Conservation (phyloP, 257 asterid genomes). For the Nyctanthes arbortristis region DNA sequence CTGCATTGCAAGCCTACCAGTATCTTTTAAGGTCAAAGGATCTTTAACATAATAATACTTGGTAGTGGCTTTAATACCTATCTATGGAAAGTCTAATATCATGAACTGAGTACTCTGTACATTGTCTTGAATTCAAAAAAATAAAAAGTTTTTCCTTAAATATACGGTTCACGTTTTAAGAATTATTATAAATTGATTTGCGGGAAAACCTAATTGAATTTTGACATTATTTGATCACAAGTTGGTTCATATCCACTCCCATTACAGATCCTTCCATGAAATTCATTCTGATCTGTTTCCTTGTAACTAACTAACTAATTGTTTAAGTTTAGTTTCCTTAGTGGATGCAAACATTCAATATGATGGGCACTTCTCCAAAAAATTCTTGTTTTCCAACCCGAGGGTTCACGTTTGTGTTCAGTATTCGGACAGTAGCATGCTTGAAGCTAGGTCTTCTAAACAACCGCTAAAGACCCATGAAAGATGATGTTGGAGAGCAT, state of each 20-base stretch:
- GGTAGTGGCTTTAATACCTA: constrained; percentile 15
- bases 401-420: too few relatives aligned
- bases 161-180: not conserved
- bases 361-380: not conserved
- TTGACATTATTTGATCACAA: constrained; percentile 34
- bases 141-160: not conserved
- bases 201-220: constrained; percentile 37
- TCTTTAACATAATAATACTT: too few relatives aligned
- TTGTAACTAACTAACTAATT: too few relatives aligned
- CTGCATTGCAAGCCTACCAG: constrained; percentile 30
- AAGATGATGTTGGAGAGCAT: too few relatives aligned
- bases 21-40: constrained; percentile 27
- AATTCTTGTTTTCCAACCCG: too few relatives aligned
- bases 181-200: constrained; percentile 33
- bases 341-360: not conserved
- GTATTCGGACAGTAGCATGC: too few relatives aligned
- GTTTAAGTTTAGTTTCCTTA: not conserved
- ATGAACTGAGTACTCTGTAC: not conserved
- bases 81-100: constrained; percentile 20
- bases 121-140: constrained; percentile 16
- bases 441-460: too few relatives aligned
- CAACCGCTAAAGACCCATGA: too few relatives aligned
- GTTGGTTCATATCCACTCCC: constrained; percentile 39
- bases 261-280: constrained; percentile 22
- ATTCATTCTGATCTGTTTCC: not conserved